Evolutionary conservation across 208 protist species (phyloP), one percentile per base, ranked within the genome.

Genomic region (Phytomonas francai): DNA sequence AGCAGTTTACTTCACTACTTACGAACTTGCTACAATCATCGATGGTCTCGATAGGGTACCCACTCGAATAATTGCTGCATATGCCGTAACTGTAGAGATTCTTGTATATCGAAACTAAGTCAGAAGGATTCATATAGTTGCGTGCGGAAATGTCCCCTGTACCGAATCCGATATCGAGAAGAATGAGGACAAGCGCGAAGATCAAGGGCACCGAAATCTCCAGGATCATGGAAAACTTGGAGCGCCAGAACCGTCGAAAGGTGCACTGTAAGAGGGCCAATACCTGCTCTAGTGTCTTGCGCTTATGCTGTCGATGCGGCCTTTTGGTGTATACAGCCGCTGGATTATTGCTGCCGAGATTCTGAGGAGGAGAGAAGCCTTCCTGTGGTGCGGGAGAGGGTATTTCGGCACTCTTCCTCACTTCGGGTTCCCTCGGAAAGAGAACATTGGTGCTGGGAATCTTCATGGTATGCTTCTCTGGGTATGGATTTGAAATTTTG

Each of bases 141-240:
- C 1, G 39, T 14, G 76, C 72, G 16, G 45, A 9, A 9, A 83
- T 30, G 11, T 14, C n/a, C 30, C 74, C 66, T 16, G 39, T 73
- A 36, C 74, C 83, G 66, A 77, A 81, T 14, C 77, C 67, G 34
- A 72, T 58, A 56, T 79, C 63, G 3, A 88, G 39, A n/a, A 85
- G 66, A 51, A 85, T 74, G 12, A 83, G 42, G 32, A 83, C 59
- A 9, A 74, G 39, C 0, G 85, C 70, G 60, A 88, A 88, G 39
- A 88, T n/a, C 16, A 85, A 45, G 7, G 83, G 83, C 0, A 79
- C 63, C 39, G 81, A 19, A 22, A 88, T 25, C 71, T 88, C 83
- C 14, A 70, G 58, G 22, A 81, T 0, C 3, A 84, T 58, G 36
- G 36, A 9, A 28, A 71, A n/a, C 58, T 77, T 76, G n/a, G 64